phyloP scores from a whole-genome alignment of 2,329 filamentous ascomycete species.

The Immersiporthe knoxdaviesiana region DNA sequence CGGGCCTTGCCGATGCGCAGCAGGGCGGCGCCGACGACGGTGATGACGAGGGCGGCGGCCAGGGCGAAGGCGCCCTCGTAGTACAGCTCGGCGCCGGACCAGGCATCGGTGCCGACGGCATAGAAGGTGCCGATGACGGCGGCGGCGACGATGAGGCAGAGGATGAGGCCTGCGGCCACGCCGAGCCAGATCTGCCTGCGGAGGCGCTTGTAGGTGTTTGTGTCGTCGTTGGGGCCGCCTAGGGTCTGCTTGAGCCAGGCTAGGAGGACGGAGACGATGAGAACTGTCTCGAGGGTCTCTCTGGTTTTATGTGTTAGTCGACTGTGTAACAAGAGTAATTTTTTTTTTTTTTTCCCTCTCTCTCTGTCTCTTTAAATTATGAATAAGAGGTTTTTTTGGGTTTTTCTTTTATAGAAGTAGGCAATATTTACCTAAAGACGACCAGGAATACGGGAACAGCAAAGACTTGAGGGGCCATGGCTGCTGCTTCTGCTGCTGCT shows the following conservation, averaged over 20 bases:
- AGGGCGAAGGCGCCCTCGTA: constrained; percentile 75
- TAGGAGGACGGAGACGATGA: constrained; percentile 80
- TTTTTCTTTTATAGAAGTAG: too few relatives aligned
- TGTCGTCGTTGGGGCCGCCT: constrained; percentile 64
- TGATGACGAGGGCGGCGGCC: constrained; percentile 71
- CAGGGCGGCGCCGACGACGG: constrained; percentile 72
- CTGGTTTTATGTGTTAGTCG: constrained; percentile 37
- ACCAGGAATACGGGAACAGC: constrained; percentile 70
- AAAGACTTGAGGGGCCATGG: constrained; percentile 27
- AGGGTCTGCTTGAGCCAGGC: constrained; percentile 81
- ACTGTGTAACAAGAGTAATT: not conserved
- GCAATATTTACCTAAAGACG: constrained; percentile 58
- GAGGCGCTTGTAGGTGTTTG: constrained; percentile 65
- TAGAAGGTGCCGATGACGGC: constrained; percentile 77
- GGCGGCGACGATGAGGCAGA: constrained; percentile 67
- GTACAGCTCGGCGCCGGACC: constrained; percentile 65
- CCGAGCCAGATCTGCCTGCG: constrained; percentile 69
- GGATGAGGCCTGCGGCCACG: constrained; percentile 61
- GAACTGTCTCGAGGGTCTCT: constrained; percentile 77
- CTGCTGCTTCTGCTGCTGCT: not conserved
- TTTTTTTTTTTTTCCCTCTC: not conserved
- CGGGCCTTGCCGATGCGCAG: constrained; percentile 75
- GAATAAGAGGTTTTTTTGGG: too few relatives aligned
- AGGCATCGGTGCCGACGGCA: constrained; percentile 64
- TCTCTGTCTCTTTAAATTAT: too few relatives aligned